Evolutionary conservation across 2,329 filamentous ascomycete species (phyloP).

Genomic region (Aspergillus sp.): DNA sequence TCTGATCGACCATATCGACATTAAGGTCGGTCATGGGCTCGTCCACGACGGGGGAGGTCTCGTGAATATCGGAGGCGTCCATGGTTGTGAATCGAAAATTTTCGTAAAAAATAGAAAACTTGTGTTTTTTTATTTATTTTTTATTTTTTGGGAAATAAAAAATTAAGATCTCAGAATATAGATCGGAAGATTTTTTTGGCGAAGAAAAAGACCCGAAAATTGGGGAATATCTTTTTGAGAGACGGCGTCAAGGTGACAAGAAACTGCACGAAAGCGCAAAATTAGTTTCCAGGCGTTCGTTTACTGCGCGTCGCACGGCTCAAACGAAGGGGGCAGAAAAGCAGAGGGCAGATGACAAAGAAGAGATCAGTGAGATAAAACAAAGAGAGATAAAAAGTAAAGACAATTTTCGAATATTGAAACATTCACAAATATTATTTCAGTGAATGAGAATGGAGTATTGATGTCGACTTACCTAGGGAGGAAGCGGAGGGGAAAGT

Average conservation of each 20-base stretch:
- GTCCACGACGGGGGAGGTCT: conserved; percentile 49
- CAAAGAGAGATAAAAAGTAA: neutral
- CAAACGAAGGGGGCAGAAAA: conserved; percentile 1
- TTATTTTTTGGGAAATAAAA: neutral
- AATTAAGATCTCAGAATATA: too few relatives aligned
- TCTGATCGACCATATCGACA: conserved; percentile 56
- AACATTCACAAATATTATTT: neutral
- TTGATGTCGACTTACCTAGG: neutral
- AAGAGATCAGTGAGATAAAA: neutral
- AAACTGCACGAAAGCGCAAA: neutral
- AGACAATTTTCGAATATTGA: neutral
- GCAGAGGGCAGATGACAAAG: neutral
- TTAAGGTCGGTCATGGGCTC: conserved; percentile 54
- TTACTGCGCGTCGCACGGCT: neutral
- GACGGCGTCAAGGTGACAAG: neutral
- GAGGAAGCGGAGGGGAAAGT: conserved; percentile 9
- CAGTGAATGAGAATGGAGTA: neutral
- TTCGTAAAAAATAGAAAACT: too few relatives aligned
- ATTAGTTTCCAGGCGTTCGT: neutral
- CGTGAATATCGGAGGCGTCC: conserved; percentile 51
- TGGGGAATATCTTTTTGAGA: neutral
- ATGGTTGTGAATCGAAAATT: conserved; percentile 34
- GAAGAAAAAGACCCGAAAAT: neutral
- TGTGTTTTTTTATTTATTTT: neutral
- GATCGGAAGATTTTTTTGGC: neutral